phyloP scores from a whole-genome alignment of 2,329 filamentous ascomycete genomes.

The Verticillium klebahnii region DNA sequence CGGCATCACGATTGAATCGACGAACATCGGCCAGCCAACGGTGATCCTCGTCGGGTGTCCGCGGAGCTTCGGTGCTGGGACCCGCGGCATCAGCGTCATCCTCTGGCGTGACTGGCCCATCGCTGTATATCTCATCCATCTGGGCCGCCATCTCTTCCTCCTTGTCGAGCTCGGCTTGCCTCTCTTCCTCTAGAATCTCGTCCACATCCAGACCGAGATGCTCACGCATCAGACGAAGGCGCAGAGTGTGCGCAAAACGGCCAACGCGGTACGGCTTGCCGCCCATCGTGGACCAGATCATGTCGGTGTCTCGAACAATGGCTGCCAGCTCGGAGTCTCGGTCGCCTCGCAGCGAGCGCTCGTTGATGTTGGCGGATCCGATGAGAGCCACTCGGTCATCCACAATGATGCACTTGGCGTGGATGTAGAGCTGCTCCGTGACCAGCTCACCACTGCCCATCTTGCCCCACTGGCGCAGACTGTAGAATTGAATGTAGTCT shows the following conservation, averaged over 20 bases:
- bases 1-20: slow-evolving; percentile 74
- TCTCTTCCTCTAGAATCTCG: slow-evolving; percentile 76
- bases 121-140: slow-evolving; percentile 59
- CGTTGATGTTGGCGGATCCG: slow-evolving; percentile 97
- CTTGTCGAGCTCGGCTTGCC: slow-evolving; percentile 60
- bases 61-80: slow-evolving; percentile 4
- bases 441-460: slow-evolving; percentile 81
- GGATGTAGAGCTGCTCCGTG: slow-evolving; percentile 96
- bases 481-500: slow-evolving; percentile 94
- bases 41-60: background rate
- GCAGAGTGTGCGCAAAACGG: slow-evolving; percentile 86
- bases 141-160: slow-evolving; percentile 50
- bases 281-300: slow-evolving; percentile 88
- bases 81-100: background rate
- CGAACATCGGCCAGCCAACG: slow-evolving; percentile 3
- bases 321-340: slow-evolving; percentile 91
- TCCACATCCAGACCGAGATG: slow-evolving; percentile 96
- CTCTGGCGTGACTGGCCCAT: slow-evolving; percentile 29
- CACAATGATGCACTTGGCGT: slow-evolving; percentile 94
- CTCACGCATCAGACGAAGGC: slow-evolving; percentile 92
- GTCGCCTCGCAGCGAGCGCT: slow-evolving; percentile 88
- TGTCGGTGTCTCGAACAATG: slow-evolving; percentile 86
- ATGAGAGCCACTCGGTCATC: slow-evolving; percentile 93
- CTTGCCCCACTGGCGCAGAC: slow-evolving; percentile 85
- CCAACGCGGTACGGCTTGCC: slow-evolving; percentile 86